Evolutionary conservation across 1,284 basidiomycete species (phyloP).

Genomic region (Trichosporon coremiiforme): DNA sequence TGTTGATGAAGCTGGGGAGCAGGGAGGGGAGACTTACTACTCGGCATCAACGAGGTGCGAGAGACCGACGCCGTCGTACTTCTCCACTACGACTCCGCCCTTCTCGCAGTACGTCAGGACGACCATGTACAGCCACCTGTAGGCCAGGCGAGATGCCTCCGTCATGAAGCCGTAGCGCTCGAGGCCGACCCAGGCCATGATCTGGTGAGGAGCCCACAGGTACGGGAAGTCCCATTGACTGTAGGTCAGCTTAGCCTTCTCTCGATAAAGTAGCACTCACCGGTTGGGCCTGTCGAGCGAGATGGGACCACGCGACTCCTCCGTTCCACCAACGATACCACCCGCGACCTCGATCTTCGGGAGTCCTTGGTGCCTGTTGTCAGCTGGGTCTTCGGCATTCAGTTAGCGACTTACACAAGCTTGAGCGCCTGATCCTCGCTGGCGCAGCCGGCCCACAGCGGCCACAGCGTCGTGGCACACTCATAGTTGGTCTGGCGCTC

Average conservation of each 20-base stretch:
- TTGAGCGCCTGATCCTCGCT: constrained; percentile 91
- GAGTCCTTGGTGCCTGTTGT: constrained; percentile 71
- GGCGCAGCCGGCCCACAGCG: constrained; percentile 95
- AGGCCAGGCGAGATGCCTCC: constrained; percentile 88
- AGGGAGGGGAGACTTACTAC: constrained; percentile 60
- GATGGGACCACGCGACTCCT: constrained; percentile 92
- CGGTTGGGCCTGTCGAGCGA: constrained; percentile 96
- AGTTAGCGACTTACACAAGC: constrained; percentile 69
- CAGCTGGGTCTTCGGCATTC: constrained; percentile 19
- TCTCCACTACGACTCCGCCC: constrained; percentile 96
- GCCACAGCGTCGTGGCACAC: constrained; percentile 92
- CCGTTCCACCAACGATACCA: constrained; percentile 94
- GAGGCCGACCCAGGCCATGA: constrained; percentile 95
- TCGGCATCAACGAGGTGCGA: constrained; percentile 96
- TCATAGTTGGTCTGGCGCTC: constrained; percentile 92
- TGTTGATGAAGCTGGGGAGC: constrained; percentile 1
- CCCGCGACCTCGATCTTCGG: constrained; percentile 95
- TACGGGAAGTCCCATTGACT: constrained; percentile 76
- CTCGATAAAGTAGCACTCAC: constrained; percentile 64
- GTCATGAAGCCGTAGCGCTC: constrained; percentile 94
- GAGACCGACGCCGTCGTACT: constrained; percentile 95
- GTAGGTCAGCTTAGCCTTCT: constrained; percentile 57
- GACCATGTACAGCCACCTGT: constrained; percentile 93
- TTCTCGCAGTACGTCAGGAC: constrained; percentile 72
- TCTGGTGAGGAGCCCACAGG: constrained; percentile 90